Conservation (phyloP, 345 rosid genomes). For the Salix udensis region DNA sequence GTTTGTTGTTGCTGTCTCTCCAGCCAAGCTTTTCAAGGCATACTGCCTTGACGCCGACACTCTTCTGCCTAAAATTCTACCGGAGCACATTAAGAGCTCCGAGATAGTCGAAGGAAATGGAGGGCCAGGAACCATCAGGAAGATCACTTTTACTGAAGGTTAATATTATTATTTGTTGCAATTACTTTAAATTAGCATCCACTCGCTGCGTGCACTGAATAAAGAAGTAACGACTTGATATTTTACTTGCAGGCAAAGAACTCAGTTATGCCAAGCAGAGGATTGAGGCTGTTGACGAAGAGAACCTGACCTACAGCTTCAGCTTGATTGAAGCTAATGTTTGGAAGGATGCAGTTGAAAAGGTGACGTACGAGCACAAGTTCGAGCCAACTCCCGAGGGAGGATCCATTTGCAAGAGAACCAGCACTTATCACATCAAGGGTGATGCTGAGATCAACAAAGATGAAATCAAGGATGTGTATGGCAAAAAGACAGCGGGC, state of each 20-base stretch:
- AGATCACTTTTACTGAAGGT: background rate
- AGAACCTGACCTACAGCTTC: too few species aligned
- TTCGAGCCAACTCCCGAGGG: background rate
- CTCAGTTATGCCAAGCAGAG: background rate
- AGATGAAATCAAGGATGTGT: background rate
- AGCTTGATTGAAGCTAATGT: too few species aligned
- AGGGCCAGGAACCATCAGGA: background rate
- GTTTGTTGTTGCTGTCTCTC: background rate
- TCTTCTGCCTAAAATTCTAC: background rate
- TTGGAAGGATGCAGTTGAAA: background rate
- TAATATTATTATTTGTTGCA: background rate
- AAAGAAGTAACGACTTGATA: too few species aligned
- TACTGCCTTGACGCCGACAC: background rate
- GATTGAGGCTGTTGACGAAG: too few species aligned
- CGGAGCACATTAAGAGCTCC: background rate
- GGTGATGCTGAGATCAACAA: background rate
- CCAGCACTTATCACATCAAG: background rate
- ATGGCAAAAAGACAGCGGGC: background rate
- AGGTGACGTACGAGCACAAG: background rate
- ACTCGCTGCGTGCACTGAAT: too few species aligned
- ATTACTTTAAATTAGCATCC: too few species aligned
- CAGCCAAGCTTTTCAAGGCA: background rate
- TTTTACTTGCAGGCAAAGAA: background rate
- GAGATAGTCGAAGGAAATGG: background rate
- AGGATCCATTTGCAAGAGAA: conserved; percentile 2